A percentile compares a stretch with the other conserved stretches of the same genome.
Evolutionary conservation across 805 yeast genomes (phyloP).

Genomic region (Nematodospora valgi): DNA sequence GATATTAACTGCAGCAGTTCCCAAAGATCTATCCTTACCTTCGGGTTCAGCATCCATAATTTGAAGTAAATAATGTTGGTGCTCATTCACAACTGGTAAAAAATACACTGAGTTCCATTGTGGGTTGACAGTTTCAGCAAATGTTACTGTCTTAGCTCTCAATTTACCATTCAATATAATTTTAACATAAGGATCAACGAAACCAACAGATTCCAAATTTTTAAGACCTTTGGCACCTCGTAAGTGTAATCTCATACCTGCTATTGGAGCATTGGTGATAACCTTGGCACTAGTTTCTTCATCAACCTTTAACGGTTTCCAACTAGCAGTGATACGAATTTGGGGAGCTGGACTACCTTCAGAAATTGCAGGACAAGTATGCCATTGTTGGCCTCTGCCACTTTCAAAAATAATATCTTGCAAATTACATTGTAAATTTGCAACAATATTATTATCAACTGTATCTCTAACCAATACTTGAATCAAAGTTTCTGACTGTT

Average conservation of each 20-base stretch:
- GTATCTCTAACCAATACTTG: slow-evolving; percentile 61
- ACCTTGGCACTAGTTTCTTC: slow-evolving; percentile 44
- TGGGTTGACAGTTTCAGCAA: slow-evolving; percentile 54
- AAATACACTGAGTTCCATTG: slow-evolving; percentile 56
- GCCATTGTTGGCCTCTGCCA: slow-evolving; percentile 47
- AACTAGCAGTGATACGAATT: slow-evolving; percentile 52
- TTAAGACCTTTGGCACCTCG: slow-evolving; percentile 50
- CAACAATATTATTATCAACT: slow-evolving; percentile 52
- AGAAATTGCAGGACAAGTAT: slow-evolving; percentile 50
- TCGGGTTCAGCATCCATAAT: slow-evolving; percentile 65
- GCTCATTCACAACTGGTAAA: slow-evolving; percentile 58
- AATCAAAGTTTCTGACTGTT: slow-evolving; percentile 54
- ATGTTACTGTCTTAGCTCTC: slow-evolving; percentile 52
- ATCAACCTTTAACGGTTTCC: slow-evolving; percentile 68
- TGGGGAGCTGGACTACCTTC: slow-evolving; percentile 37
- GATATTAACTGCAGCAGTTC: slow-evolving; percentile 50
- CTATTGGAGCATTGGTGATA: slow-evolving; percentile 57
- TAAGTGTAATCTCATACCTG: slow-evolving; percentile 59
- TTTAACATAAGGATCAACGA: slow-evolving; percentile 71
- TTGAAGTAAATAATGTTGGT: slow-evolving; percentile 56
- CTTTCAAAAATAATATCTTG: slow-evolving; percentile 53
- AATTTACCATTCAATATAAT: slow-evolving; percentile 56
- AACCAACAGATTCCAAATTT: slow-evolving; percentile 64
- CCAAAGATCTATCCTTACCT: slow-evolving; percentile 63
- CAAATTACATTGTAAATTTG: slow-evolving; percentile 48